Evolutionary conservation across 1,139 yeast species (phyloP).

Genomic region (Taphrina confusa): DNA sequence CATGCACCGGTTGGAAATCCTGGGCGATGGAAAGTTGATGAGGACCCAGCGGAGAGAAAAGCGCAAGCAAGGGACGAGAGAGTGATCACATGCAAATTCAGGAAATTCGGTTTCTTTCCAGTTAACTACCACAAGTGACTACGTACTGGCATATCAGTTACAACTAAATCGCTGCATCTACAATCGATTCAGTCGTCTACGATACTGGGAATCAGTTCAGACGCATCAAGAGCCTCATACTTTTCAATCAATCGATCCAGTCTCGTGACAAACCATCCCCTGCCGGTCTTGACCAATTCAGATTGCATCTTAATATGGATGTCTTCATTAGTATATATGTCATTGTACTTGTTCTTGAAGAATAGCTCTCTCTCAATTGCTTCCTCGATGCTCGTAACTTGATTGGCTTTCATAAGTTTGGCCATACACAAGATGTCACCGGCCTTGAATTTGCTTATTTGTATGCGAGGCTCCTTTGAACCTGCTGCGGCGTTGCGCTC

Average conservation of each 20-base stretch:
- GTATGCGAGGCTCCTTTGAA: no score
- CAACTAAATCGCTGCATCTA: no score
- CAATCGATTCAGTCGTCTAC: not conserved
- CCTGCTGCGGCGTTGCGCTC: no score
- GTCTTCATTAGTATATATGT: not conserved
- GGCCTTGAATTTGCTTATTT: no score
- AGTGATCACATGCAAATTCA: no score
- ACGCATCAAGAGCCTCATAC: not conserved
- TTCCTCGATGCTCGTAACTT: constrained; percentile 3
- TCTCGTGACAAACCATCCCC: not conserved
- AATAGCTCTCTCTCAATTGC: not conserved
- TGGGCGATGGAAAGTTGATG: no score
- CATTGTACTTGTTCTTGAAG: not conserved
- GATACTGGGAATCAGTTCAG: not conserved
- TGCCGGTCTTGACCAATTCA: not conserved
- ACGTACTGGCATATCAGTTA: no score
- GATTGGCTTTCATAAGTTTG: not conserved
- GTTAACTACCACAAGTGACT: no score
- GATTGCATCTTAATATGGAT: constrained; percentile 1
- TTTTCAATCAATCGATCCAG: not conserved
- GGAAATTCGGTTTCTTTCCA: no score
- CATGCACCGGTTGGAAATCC: no score
- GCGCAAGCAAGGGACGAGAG: no score
- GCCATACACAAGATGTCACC: not conserved
- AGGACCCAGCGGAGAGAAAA: no score